A percentile compares a stretch with the other conserved stretches of the same genome.
phyloP scores from a whole-genome alignment of 768 basidiomycete species.

The Crepidotus variabilis region DNA sequence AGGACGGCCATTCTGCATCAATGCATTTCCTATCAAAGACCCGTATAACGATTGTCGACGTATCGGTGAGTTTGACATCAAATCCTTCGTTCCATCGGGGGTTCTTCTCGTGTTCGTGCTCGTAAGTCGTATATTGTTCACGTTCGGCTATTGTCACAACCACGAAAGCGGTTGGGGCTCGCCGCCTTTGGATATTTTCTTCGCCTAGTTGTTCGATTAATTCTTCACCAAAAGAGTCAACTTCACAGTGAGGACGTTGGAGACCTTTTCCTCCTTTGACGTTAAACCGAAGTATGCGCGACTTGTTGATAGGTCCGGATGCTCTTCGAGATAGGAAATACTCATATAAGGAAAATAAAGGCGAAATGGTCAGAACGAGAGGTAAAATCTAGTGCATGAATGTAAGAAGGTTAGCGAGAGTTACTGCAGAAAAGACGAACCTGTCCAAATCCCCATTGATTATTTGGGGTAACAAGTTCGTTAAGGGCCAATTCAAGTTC shows the following conservation, averaged over 20 bases:
- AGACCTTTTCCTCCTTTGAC: constrained; percentile 15
- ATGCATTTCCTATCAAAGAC: constrained; percentile 22
- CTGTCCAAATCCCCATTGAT: constrained; percentile 24
- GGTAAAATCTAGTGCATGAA: constrained; percentile 16
- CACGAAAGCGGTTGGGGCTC: constrained; percentile 18
- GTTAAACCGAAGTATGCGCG: constrained; percentile 16
- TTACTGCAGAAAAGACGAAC: constrained; percentile 2
- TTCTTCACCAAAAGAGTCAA: constrained; percentile 14
- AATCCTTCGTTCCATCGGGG: constrained; percentile 21
- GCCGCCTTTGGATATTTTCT: constrained; percentile 6
- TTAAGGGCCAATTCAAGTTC: constrained; percentile 19
- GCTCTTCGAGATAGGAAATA: constrained; percentile 15
- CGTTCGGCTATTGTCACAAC: constrained; percentile 19
- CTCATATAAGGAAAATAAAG: constrained; percentile 19
- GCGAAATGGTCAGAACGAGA: constrained; percentile 20
- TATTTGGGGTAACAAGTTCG: constrained; percentile 8
- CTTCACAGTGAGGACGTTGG: constrained; percentile 15
- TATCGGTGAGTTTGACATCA: constrained; percentile 15
- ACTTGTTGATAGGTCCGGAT: constrained; percentile 13
- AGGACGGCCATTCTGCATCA: constrained; percentile 15
- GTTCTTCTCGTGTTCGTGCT: constrained; percentile 6
- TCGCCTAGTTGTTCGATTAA: constrained; percentile 9
- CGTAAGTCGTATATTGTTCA: constrained; percentile 19
- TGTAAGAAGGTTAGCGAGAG: neutral
- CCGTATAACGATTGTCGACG: constrained; percentile 17